Evolutionary conservation across 495 filamentous ascomycete genomes (phyloP).

Genomic region (Penicillium cataractarum): DNA sequence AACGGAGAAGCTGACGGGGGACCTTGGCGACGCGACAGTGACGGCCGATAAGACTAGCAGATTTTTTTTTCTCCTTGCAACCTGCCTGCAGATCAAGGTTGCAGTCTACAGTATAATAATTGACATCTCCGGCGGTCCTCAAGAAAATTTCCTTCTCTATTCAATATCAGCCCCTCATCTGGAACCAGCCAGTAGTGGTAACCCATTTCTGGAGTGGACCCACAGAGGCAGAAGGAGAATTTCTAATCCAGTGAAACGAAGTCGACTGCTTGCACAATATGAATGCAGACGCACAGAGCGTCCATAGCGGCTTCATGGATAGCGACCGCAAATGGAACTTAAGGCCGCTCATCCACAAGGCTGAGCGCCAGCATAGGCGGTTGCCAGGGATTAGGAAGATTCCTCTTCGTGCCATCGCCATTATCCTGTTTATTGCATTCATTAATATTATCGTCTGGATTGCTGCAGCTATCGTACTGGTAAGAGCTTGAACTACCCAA

Average conservation of each 20-base stretch:
- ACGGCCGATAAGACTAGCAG: constrained; percentile 18
- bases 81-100: not conserved
- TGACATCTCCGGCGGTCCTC: not conserved
- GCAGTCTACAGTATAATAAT: constrained; percentile 4
- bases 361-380: constrained; percentile 47
- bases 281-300: constrained; percentile 12
- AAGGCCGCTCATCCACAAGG: constrained; percentile 38
- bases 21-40: constrained; percentile 16
- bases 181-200: not conserved
- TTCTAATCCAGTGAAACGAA: not conserved
- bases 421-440: constrained; percentile 65
- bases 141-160: not conserved
- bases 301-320: constrained; percentile 22
- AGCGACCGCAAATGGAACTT: constrained; percentile 39
- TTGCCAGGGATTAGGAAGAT: constrained; percentile 58
- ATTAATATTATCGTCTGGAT: constrained; percentile 77
- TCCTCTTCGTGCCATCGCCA: constrained; percentile 64
- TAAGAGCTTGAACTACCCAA: constrained; percentile 25
- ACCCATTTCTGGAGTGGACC: not conserved
- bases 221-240: not conserved
- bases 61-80: not conserved
- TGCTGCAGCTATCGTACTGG: constrained; percentile 69
- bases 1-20: not conserved
- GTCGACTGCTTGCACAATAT: constrained; percentile 3
- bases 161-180: not conserved